Evolutionary conservation across 805 yeast species (phyloP), one percentile per base, ranked within the genome.

Genomic region (Metschnikowia henanensis): DNA sequence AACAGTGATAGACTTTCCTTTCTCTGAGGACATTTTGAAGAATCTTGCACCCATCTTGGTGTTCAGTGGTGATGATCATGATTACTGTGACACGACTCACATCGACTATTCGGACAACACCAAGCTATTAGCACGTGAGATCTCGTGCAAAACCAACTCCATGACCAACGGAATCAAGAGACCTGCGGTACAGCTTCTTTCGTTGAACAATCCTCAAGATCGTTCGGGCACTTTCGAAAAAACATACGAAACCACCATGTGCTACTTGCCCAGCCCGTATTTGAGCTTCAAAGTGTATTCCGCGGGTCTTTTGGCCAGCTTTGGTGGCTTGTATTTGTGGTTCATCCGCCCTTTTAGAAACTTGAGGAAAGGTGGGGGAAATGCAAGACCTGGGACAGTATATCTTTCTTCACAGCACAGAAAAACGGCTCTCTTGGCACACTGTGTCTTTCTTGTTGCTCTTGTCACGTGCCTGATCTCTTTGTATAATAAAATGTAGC

Each of bases 51-150:
- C 99, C 0, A 71, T 71, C 13, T 62, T 83, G 9, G 73, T 87
- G 4, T 87, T 90, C 58, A 81, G 95, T 5, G 99, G 99, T 1
- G 99, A 94, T 62, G 99, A 94, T 61, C 99, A 94, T 66, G 99
- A 94, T 62, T 90, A 88, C 55, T 94, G 99, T 62, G 88, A 86
- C 51, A 75, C 84, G 23, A 65, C 67, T 17, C 97, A 92, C 60
- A 59, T 47, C 20, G 65, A 22, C 16, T 45, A 31, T 51, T 45
- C 33, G 36, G 62, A 53, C 33, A 59, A 58, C 12, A 61, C 59
- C 1, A 44, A 50, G 0, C 48, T 51, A 30, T 72, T 80, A 3
- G 83, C 67, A 4, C 49, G 83, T 39, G 99, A 94, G 61, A 80
- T 85, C 50, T 88, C 97, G 0, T 90, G 91, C 22, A 94, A 94